Percentiles rank a stretch among this genome's conserved stretches.
Evolutionary conservation across 2,329 filamentous ascomycete species (phyloP).

Genomic region (Hymenoscyphus occultus): DNA sequence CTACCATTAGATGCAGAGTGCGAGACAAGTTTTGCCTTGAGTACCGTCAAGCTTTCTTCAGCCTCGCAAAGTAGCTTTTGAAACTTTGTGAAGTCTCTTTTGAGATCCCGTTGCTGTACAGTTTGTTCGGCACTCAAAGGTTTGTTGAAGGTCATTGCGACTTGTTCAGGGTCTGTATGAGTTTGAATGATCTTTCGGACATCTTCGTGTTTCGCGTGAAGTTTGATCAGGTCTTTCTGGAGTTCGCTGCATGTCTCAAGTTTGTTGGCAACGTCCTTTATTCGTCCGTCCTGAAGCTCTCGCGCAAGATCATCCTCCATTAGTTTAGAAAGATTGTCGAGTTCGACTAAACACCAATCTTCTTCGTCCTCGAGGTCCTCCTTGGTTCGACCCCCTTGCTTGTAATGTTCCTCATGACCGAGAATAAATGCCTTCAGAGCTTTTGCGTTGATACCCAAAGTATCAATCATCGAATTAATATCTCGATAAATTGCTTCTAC

Average conservation of each 20-base stretch:
- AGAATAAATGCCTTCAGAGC: conserved; percentile 55
- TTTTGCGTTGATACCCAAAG: conserved; percentile 80
- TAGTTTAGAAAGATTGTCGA: conserved; percentile 63
- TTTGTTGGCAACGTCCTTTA: conserved; percentile 67
- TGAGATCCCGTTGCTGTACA: conserved; percentile 78
- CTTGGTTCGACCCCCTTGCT: conserved; percentile 54
- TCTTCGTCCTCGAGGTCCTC: conserved; percentile 67
- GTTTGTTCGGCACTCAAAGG: conserved; percentile 83
- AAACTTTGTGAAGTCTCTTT: conserved; percentile 70
- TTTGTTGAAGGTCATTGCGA: conserved; percentile 62
- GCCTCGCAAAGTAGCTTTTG: conserved; percentile 72
- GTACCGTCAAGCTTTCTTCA: conserved; percentile 75
- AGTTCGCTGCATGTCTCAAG: conserved; percentile 66
- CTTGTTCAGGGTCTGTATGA: conserved; percentile 64
- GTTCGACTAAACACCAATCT: conserved; percentile 73
- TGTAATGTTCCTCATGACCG: conserved; percentile 59
- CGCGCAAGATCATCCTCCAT: conserved; percentile 61
- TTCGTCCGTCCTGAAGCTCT: conserved; percentile 63
- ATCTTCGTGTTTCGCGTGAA: conserved; percentile 74
- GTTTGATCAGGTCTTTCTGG: conserved; percentile 64
- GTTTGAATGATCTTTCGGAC: conserved; percentile 72
- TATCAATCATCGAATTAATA: conserved; percentile 93
- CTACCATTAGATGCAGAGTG: conserved; percentile 49
- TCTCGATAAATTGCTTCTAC: conserved; percentile 71
- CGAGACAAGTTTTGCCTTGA: conserved; percentile 74